Evolutionary conservation across 176 grass and related monocot species (phyloP), one percentile per base, ranked within the genome.

Genomic region (Phragmites australis): DNA sequence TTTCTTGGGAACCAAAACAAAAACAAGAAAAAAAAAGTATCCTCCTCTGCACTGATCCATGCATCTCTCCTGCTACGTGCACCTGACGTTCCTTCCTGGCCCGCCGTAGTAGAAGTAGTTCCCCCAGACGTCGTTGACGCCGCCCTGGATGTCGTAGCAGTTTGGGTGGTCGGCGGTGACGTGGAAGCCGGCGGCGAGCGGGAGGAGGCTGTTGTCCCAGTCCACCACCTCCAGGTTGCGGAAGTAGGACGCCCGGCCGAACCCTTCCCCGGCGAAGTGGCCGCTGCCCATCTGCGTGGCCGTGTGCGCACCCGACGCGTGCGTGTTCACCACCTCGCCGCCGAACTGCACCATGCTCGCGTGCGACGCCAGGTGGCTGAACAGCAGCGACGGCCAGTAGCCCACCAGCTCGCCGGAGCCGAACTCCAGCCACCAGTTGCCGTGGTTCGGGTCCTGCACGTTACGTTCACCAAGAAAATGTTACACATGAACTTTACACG

Each of bases 371-470:
- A 97, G 81, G 82, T 97, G 94, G 74, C 89, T 94, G 82, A 97
- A 97, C 53, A 97, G 78, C 42, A 97, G 60, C 8, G 91, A 91
- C 10, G 94, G 94, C 94, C 94, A 97, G 82, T 97, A 97, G 0
- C 94, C 94, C 23, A 97, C 94, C 8, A 97, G 79, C 52, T 90
- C 78, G 31, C 94, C 94, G 3, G 78, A 82, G 2, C 94, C 94
- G 46, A 97, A 97, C 82, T 97, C 91, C 2, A 97, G 89, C 94
- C 94, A 97, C 94, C 94, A 97, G 71, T 97, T 97, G 34, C 94
- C 94, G 48, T 94, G 91, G 83, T 91, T 92, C 5, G 94, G 94
- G 47, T 97, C 94, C 88, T 94, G 82, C 68, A n/a, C 1, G 2
- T 37, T 37, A 5, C n/a, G n/a, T n/a, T n/a, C n/a, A n/a, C n/a